Percentiles rank a stretch among this genome's conserved stretches.
Conservation (phyloP, 1,284 basidiomycete species). For the Volvariella surrecta region DNA sequence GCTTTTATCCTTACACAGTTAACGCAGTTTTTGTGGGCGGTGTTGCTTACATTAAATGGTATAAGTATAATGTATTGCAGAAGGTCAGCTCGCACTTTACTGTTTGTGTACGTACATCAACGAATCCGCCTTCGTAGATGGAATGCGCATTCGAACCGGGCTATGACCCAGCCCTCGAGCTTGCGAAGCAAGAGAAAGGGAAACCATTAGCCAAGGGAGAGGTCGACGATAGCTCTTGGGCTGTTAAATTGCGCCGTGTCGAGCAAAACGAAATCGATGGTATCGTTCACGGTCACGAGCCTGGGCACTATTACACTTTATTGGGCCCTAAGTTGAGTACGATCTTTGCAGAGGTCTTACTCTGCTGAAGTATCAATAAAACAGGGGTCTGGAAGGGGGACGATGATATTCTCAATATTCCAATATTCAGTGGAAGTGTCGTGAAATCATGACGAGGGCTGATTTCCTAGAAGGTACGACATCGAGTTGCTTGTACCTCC, state of each 20-base stretch:
- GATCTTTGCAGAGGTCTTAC: conserved; percentile 47
- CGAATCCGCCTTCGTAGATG: conserved; percentile 24
- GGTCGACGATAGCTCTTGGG: no score
- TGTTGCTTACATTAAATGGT: conserved; percentile 66
- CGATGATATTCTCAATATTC: conserved; percentile 70
- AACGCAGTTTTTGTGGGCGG: conserved; percentile 61
- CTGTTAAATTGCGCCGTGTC: no score
- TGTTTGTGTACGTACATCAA: conserved; percentile 8
- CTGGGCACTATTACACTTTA: no score
- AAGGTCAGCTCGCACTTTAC: no score
- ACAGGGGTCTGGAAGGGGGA: conserved; percentile 52
- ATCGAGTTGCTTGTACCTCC: neutral
- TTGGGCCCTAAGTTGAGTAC: no score
- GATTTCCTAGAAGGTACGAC: conserved; percentile 68
- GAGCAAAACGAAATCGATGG: no score
- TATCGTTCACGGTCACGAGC: no score
- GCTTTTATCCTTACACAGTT: neutral
- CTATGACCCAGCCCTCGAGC: conserved; percentile 74
- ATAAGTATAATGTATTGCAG: conserved; percentile 72
- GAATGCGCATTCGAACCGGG: conserved; percentile 57
- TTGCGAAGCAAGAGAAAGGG: conserved; percentile 41
- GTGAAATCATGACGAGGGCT: conserved; percentile 75
- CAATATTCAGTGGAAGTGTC: conserved; percentile 50
- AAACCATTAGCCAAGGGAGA: conserved; percentile 15
- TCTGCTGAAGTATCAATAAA: neutral